Percentiles rank a stretch among this genome's conserved stretches.
These are phyloP conservation scores for Thraustotheca clavata DNA, from an alignment of 352 stramenopile species.

Conservation along the genomic window DNA sequence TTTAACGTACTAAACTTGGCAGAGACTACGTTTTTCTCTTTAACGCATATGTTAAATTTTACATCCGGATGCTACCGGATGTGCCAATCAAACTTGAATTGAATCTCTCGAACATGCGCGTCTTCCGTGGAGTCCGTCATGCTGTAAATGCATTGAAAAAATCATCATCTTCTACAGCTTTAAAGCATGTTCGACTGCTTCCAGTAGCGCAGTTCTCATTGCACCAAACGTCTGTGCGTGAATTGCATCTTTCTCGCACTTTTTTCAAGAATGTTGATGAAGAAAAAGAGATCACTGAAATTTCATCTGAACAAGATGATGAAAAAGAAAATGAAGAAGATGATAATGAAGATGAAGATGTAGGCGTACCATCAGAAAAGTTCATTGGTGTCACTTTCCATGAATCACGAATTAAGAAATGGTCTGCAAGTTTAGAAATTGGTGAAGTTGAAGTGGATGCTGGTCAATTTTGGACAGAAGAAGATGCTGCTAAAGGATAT, in stretches of 20 bases:
- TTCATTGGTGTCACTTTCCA: slow-evolving; percentile 60
- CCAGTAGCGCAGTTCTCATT: neutral
- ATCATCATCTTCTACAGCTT: neutral
- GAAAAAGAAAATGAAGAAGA: slow-evolving; percentile 26
- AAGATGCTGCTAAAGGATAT: slow-evolving; percentile 73
- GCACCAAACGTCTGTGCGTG: neutral
- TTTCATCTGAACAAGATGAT: slow-evolving; percentile 17
- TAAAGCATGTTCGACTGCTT: neutral
- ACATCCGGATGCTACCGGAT: too few relatives aligned
- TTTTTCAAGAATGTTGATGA: slow-evolving; percentile 8
- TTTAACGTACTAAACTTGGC: too few relatives aligned
- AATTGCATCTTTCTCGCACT: neutral
- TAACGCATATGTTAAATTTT: too few relatives aligned
- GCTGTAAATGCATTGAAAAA: neutral
- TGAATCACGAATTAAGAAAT: slow-evolving; percentile 70
- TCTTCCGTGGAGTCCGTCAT: neutral
- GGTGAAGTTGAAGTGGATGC: slow-evolving; percentile 61
- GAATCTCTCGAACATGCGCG: slow-evolving; percentile 6
- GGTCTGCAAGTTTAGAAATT: slow-evolving; percentile 62
- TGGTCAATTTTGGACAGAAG: slow-evolving; percentile 73
- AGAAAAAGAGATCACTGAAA: slow-evolving; percentile 8
- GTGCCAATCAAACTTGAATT: slow-evolving; percentile 8
- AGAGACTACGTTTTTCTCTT: too few relatives aligned
- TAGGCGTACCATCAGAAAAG: slow-evolving; percentile 24
- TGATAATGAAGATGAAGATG: slow-evolving; percentile 28